phyloP scores from a whole-genome alignment of 2,329 filamentous ascomycete species.

The Ophiosphaerella herpotricha region DNA sequence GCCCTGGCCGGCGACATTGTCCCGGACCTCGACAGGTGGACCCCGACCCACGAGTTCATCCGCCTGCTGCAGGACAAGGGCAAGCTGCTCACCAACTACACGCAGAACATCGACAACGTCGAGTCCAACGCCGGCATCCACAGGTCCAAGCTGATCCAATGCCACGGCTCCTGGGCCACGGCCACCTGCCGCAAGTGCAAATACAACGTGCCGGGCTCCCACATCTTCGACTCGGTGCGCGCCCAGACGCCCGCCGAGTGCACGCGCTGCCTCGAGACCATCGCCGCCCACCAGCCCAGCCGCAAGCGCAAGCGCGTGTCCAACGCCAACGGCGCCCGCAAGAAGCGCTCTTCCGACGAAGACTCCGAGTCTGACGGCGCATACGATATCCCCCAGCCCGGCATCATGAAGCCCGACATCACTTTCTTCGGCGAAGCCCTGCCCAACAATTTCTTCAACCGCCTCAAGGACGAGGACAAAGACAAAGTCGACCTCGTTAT shows the following conservation, averaged over 20 bases:
- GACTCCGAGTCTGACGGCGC: conserved; percentile 63
- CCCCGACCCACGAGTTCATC: conserved; percentile 94
- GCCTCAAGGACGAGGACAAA: conserved; percentile 80
- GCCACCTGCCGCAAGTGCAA: conserved; percentile 86
- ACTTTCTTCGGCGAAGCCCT: conserved; percentile 96
- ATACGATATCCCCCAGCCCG: conserved; percentile 69
- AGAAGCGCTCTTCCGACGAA: conserved; percentile 57
- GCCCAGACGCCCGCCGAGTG: conserved; percentile 79
- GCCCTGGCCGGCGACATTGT: conserved; percentile 88
- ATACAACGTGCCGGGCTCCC: conserved; percentile 72
- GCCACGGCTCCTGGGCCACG: conserved; percentile 93
- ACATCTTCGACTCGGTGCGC: conserved; percentile 79
- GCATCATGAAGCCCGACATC: conserved; percentile 95
- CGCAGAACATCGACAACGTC: conserved; percentile 97
- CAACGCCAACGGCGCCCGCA: conserved; percentile 48
- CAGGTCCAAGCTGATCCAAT: conserved; percentile 85
- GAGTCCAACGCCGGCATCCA: conserved; percentile 84
- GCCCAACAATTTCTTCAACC: conserved; percentile 78
- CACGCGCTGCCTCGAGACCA: conserved; percentile 65
- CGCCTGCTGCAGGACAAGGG: conserved; percentile 82
- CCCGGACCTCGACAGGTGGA: conserved; percentile 77
- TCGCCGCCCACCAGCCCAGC: conserved; percentile 54
- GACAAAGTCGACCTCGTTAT: conserved; percentile 85
- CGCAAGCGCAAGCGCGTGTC: conserved; percentile 59
- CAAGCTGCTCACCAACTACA: conserved; percentile 95